These are phyloP conservation scores for Golovinomyces cichoracearum DNA, from an alignment of 2,329 filamentous ascomycete species.

Conservation along the genomic window DNA sequence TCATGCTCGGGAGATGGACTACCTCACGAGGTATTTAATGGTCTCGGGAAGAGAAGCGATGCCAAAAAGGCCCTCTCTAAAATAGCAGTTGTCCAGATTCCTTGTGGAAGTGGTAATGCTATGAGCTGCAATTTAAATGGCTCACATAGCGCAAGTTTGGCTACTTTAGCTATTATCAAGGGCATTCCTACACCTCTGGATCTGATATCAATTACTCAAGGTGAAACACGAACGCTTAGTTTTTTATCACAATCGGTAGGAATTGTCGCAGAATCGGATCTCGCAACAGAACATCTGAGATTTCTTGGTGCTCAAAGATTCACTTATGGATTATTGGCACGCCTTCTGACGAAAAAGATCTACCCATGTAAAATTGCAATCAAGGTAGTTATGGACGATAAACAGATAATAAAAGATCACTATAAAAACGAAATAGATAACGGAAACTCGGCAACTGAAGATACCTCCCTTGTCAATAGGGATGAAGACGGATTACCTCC, in stretches of 20 bases:
- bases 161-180: constrained; percentile 67
- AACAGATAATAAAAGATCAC: constrained; percentile 44
- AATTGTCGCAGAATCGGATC: constrained; percentile 68
- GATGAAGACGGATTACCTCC: constrained; percentile 33
- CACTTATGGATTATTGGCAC: constrained; percentile 55
- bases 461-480: constrained; percentile 11
- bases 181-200: constrained; percentile 65
- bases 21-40: constrained; percentile 86
- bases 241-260: constrained; percentile 81
- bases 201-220: constrained; percentile 67
- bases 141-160: constrained; percentile 45
- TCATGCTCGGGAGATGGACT: constrained; percentile 83
- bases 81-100: constrained; percentile 63
- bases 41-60: constrained; percentile 50
- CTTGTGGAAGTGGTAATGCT: constrained; percentile 82
- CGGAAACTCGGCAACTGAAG: constrained; percentile 12
- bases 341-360: constrained; percentile 46
- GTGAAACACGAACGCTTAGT: constrained; percentile 44
- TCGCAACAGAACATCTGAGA: constrained; percentile 69
- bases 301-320: constrained; percentile 84
- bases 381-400: constrained; percentile 56
- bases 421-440: constrained; percentile 22
- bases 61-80: constrained; percentile 47
- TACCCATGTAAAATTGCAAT: constrained; percentile 79
- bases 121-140: constrained; percentile 78